Conservation (phyloP, 2,329 filamentous ascomycete genomes). For the Paraconiothyrium sp. region DNA sequence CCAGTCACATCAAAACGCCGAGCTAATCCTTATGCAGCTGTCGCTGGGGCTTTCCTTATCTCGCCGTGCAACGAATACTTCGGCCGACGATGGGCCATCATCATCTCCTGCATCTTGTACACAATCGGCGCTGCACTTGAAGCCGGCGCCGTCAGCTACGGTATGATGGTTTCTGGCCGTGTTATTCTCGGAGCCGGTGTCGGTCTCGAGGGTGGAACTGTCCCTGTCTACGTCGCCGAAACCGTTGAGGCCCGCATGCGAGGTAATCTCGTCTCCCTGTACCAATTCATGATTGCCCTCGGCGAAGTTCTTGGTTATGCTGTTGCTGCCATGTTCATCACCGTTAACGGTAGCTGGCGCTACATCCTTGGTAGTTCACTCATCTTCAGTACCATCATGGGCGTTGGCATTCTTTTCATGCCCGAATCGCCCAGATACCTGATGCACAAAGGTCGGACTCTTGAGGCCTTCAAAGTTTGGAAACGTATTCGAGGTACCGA, state of each 20-base stretch:
- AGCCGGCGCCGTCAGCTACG: constrained; percentile 73
- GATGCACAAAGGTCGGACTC: constrained; percentile 70
- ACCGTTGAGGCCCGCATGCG: constrained; percentile 73
- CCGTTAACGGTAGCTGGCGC: constrained; percentile 75
- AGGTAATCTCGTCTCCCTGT: constrained; percentile 77
- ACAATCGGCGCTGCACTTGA: constrained; percentile 75
- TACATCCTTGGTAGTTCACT: constrained; percentile 78
- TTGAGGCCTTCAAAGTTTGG: constrained; percentile 74
- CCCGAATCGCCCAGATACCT: constrained; percentile 75
- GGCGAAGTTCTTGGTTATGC: constrained; percentile 79
- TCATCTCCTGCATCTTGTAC: constrained; percentile 74
- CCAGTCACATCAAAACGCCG: constrained; percentile 12
- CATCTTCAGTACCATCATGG: constrained; percentile 72
- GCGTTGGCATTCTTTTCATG: constrained; percentile 74
- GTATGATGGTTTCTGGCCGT: constrained; percentile 74
- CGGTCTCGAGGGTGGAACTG: constrained; percentile 77
- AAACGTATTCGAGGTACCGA: constrained; percentile 73
- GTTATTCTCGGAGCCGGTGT: constrained; percentile 76
- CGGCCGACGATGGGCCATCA: constrained; percentile 73
- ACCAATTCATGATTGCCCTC: constrained; percentile 79
- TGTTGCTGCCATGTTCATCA: constrained; percentile 76
- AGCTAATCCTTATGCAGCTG: constrained; percentile 54
- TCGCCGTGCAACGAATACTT: constrained; percentile 73
- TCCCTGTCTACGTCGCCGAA: constrained; percentile 79
- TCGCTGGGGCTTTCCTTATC: constrained; percentile 73